Evolutionary conservation across 495 filamentous ascomycete species (phyloP), one percentile per base, ranked within the genome.

Genomic region (Rhizodiscina lignyota): DNA sequence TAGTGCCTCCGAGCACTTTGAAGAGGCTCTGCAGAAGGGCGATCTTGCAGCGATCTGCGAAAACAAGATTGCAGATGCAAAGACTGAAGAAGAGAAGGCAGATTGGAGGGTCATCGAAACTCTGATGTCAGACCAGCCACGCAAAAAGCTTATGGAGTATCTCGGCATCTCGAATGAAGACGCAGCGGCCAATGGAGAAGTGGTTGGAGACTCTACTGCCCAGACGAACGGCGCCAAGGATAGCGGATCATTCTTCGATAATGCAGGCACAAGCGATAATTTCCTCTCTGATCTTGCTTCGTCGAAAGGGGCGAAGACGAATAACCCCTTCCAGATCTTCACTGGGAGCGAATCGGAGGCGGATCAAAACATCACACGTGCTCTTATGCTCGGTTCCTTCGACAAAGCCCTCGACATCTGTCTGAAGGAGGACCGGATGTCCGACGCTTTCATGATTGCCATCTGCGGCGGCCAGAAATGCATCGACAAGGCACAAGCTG

Each of bases 381-480:
- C 91, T 11, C 55, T 99, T 32, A 76, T 94, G 49, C 61, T 94
- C 3, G 89, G 89, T 12, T 69, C 84, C 34, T 99, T 96, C 46
- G 83, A 92, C 32, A 78, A 77, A 48, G 89, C 91, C 18, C 76
- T 91, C 35, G 76, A 85, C 41, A 70, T 92, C 36, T 91, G 83
- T 44, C 57, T 99, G 2, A 74, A 80, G 44, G 85, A 94, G 52
- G 73, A 83, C 36, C 71, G 86, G 26, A 72, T 96, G 55, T 84
- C 89, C 0, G 89, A 99, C 60, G 89, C 89, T 26, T 93, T 99
- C 56, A 91, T 96, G 64, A 83, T 99, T 49, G 89, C 89, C 22
- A 93, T 94, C 48, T 94, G 85, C 49, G 87, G 89, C 36, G 87
- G 91, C 27, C 83, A 89, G 52, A 79, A 82, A 37, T 80, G 91